These are phyloP conservation scores for Blastocystis sp. DNA, from an alignment of 352 stramenopile genomes.

Conservation along the genomic window DNA sequence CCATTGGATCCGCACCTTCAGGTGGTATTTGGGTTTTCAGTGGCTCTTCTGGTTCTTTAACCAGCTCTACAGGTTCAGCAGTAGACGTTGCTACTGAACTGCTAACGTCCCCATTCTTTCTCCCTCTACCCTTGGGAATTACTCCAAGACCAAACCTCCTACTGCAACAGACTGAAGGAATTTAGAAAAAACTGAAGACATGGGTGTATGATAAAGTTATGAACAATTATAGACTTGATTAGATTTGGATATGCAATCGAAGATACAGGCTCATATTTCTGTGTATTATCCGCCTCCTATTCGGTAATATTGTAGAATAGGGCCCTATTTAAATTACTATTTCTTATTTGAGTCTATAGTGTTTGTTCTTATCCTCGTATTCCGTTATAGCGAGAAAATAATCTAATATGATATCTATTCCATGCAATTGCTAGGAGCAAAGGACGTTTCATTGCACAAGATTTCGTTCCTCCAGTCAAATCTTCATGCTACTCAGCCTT, in stretches of 20 bases:
- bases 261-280: too few relatives aligned
- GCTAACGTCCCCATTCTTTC: not conserved
- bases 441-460: too few relatives aligned
- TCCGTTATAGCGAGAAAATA: too few relatives aligned
- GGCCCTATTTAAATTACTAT: not conserved
- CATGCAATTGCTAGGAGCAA: too few relatives aligned
- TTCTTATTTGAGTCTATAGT: not conserved
- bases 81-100: not conserved
- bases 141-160: not conserved
- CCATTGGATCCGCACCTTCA: not conserved
- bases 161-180: constrained; percentile 18
- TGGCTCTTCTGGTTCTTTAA: not conserved
- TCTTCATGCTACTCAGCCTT: too few relatives aligned
- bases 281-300: too few relatives aligned
- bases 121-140: constrained; percentile 3
- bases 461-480: too few relatives aligned
- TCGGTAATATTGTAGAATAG: not conserved
- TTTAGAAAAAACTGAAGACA: constrained; percentile 27
- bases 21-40: not conserved
- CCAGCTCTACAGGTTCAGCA: not conserved
- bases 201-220: not conserved
- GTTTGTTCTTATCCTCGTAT: not conserved
- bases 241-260: not conserved
- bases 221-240: constrained; percentile 13
- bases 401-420: too few relatives aligned